phyloP scores from a whole-genome alignment of 169 alveolate species.

The Plasmodium reichenowi region DNA sequence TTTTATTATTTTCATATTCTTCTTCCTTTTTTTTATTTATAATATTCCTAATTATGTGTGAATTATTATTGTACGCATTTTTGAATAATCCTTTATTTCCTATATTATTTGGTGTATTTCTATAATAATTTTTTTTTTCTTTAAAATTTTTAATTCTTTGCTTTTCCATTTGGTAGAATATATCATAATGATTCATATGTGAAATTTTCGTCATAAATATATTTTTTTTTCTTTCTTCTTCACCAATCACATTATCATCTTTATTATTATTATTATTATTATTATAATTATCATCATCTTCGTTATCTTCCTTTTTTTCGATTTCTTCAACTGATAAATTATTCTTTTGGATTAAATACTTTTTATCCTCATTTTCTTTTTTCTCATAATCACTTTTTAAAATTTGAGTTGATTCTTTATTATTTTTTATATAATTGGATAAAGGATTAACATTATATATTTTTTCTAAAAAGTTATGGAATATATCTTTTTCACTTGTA shows the following conservation, averaged over 20 bases:
- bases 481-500: slow-evolving; percentile 13
- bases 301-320: background rate
- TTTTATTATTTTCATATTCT: background rate
- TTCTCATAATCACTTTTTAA: slow-evolving; percentile 4
- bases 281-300: background rate
- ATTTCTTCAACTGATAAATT: background rate
- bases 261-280: background rate
- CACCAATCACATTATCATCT: background rate
- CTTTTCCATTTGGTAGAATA: slow-evolving; percentile 57
- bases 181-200: slow-evolving; percentile 14
- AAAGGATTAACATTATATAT: slow-evolving; percentile 36
- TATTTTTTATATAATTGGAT: slow-evolving; percentile 11
- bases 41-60: slow-evolving; percentile 30
- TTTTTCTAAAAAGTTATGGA: slow-evolving; percentile 30
- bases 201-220: background rate
- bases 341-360: background rate
- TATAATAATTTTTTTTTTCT: slow-evolving; percentile 12
- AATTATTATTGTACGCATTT: slow-evolving; percentile 36
- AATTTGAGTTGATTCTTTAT: background rate
- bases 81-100: slow-evolving; percentile 28
- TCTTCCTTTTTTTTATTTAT: slow-evolving; percentile 30
- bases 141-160: slow-evolving; percentile 27
- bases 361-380: slow-evolving; percentile 29
- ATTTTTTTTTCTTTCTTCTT: background rate
- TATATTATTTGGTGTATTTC: slow-evolving; percentile 5